phyloP scores from a whole-genome alignment of 164 flowering plant genomes.

The Akebia trifoliata region DNA sequence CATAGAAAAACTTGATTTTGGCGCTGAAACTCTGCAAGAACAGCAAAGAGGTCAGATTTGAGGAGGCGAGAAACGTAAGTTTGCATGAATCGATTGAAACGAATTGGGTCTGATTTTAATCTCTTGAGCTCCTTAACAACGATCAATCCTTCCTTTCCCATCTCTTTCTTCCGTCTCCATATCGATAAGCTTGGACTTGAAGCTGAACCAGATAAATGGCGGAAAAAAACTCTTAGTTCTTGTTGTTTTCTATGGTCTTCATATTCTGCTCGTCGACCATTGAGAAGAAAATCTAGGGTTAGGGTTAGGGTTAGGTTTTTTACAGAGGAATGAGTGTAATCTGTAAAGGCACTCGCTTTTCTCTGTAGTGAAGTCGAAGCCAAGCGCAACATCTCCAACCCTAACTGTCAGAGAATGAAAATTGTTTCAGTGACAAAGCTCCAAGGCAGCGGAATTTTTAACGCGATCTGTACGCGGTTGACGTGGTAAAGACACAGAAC shows the following conservation, averaged over 20 bases:
- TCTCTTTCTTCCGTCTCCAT: conserved; percentile 92
- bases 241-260: neutral
- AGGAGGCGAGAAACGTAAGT: conserved; percentile 82
- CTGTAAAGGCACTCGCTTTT: neutral
- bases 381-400: conserved; percentile 8
- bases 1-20: conserved; percentile 80
- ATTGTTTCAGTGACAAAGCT: neutral
- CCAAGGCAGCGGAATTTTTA: too few relatives aligned
- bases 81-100: conserved; percentile 61
- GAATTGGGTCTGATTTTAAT: conserved; percentile 43
- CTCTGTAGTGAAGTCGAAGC: conserved; percentile 1
- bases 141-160: conserved; percentile 81
- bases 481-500: too few relatives aligned
- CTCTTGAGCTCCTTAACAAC: conserved; percentile 83
- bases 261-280: neutral
- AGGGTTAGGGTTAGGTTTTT: neutral
- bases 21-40: conserved; percentile 85
- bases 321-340: neutral
- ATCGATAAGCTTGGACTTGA: conserved; percentile 82
- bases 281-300: neutral
- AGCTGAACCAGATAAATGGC: conserved; percentile 27
- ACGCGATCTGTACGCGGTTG: too few relatives aligned
- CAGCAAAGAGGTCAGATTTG: conserved; percentile 79
- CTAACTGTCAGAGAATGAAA: neutral
- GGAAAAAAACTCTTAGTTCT: neutral